A percentile compares a stretch with the other conserved stretches of the same genome.
These are phyloP conservation scores for Blastobotrys buckinghamii DNA, from an alignment of 1,139 yeast genomes.

Conservation along the genomic window DNA sequence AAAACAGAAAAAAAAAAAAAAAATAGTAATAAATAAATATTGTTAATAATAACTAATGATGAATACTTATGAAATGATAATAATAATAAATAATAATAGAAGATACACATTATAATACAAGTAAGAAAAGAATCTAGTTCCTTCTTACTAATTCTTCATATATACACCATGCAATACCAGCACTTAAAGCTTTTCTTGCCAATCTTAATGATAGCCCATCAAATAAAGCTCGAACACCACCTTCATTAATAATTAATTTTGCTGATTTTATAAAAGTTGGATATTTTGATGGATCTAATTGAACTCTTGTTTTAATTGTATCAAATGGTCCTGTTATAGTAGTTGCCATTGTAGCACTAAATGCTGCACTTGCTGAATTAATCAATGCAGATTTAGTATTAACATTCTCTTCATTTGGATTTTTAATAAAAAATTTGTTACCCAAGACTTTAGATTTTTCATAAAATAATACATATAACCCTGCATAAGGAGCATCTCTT, in stretches of 20 bases:
- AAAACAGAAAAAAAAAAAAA: too few species aligned
- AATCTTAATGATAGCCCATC: slow-evolving; percentile 80
- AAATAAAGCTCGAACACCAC: slow-evolving; percentile 59
- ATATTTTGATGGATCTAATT: slow-evolving; percentile 50
- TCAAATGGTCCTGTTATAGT: slow-evolving; percentile 92
- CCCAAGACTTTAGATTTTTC: slow-evolving; percentile 59
- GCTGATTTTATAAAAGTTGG: slow-evolving; percentile 37
- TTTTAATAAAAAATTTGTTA: slow-evolving; percentile 16
- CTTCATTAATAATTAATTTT: slow-evolving; percentile 43
- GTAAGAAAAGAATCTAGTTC: neutral
- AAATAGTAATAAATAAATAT: neutral
- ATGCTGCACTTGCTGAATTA: slow-evolving; percentile 22
- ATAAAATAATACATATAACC: slow-evolving; percentile 78
- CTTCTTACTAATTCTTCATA: slow-evolving; percentile 69
- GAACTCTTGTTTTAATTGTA: slow-evolving; percentile 88
- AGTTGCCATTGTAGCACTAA: slow-evolving; percentile 61
- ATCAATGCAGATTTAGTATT: slow-evolving; percentile 12
- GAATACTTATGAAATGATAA: neutral
- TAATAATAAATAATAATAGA: neutral
- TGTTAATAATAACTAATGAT: neutral
- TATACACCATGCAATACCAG: slow-evolving; percentile 96
- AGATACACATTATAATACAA: too few species aligned
- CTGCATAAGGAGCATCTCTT: slow-evolving; percentile 96
- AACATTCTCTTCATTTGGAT: neutral
- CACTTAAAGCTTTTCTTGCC: slow-evolving; percentile 80